Evolutionary conservation across 176 grass and related monocot species (phyloP).

Genomic region (Eleusine coracana): DNA sequence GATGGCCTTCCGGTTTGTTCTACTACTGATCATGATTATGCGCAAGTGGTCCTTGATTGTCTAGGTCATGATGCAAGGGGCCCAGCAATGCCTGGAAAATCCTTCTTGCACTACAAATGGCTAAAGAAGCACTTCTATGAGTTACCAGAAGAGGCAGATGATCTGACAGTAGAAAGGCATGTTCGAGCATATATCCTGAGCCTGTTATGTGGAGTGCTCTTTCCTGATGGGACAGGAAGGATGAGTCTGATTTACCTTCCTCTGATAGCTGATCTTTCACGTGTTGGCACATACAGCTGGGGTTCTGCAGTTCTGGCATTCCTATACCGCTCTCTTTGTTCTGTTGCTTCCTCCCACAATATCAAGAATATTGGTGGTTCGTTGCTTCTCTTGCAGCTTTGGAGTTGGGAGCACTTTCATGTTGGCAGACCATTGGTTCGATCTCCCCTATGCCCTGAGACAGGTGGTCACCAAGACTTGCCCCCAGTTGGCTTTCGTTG

Average conservation of each 20-base stretch:
- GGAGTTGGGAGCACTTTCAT: conserved; percentile 73
- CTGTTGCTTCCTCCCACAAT: conserved; percentile 58
- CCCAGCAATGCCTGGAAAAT: conserved; percentile 61
- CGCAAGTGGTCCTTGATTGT: conserved; percentile 57
- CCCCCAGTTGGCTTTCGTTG: conserved; percentile 63
- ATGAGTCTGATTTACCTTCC: conserved; percentile 67
- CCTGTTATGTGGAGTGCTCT: conserved; percentile 65
- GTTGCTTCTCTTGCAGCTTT: conserved; percentile 73
- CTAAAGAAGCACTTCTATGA: conserved; percentile 65
- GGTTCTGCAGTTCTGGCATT: conserved; percentile 56
- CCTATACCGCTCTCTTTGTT: conserved; percentile 68
- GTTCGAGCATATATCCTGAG: conserved; percentile 70
- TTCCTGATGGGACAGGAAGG: conserved; percentile 64
- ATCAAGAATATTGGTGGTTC: conserved; percentile 69
- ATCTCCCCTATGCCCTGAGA: conserved; percentile 26
- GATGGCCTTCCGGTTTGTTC: conserved; percentile 57
- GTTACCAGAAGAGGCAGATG: conserved; percentile 60
- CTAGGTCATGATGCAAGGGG: conserved; percentile 61
- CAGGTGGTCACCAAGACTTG: conserved; percentile 34
- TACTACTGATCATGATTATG: conserved; percentile 63
- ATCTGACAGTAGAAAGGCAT: conserved; percentile 51
- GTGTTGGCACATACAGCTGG: conserved; percentile 63
- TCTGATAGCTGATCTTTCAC: conserved; percentile 60
- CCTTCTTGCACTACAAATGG: conserved; percentile 67
- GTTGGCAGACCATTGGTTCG: conserved; percentile 61